Conservation (phyloP, 2,329 filamentous ascomycete genomes). For the Fusarium zealandicum region DNA sequence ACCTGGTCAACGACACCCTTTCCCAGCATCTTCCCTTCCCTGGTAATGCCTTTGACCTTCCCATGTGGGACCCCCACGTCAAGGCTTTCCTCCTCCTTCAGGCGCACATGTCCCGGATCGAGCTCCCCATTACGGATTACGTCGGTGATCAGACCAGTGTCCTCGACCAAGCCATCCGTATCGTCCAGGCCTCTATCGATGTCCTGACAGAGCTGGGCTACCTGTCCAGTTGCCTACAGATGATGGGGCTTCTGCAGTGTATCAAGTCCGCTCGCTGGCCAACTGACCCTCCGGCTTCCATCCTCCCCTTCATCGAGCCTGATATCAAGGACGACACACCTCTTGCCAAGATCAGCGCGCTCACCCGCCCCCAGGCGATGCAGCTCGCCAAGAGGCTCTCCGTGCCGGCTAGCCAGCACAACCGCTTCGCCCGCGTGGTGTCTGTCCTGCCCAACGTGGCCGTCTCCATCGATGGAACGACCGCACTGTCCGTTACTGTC, state of each 20-base stretch:
- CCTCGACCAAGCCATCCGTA: slow-evolving; percentile 94
- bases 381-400: slow-evolving; percentile 59
- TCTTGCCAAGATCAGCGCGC: slow-evolving; percentile 53
- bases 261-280: slow-evolving; percentile 96
- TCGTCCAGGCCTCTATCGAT: slow-evolving; percentile 94
- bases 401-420: slow-evolving; percentile 54
- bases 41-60: slow-evolving; percentile 70
- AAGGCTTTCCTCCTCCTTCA: slow-evolving; percentile 95
- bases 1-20: slow-evolving; percentile 92
- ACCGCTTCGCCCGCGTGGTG: slow-evolving; percentile 64
- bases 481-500: slow-evolving; percentile 68
- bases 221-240: slow-evolving; percentile 76
- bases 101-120: slow-evolving; percentile 91
- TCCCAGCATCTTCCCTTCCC: slow-evolving; percentile 78
- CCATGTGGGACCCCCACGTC: slow-evolving; percentile 98
- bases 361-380: slow-evolving; percentile 47
- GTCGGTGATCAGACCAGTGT: slow-evolving; percentile 92
- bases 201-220: slow-evolving; percentile 90
- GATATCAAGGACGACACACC: slow-evolving; percentile 52
- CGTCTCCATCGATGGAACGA: slow-evolving; percentile 67
- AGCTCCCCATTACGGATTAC: slow-evolving; percentile 95
- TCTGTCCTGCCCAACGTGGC: slow-evolving; percentile 73
- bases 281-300: slow-evolving; percentile 76
- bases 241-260: slow-evolving; percentile 87
- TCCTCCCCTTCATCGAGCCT: slow-evolving; percentile 75